These are phyloP conservation scores for Caulochytrium protostelioides DNA, from an alignment of 371 early-diverging fungal genomes.

Conservation along the genomic window DNA sequence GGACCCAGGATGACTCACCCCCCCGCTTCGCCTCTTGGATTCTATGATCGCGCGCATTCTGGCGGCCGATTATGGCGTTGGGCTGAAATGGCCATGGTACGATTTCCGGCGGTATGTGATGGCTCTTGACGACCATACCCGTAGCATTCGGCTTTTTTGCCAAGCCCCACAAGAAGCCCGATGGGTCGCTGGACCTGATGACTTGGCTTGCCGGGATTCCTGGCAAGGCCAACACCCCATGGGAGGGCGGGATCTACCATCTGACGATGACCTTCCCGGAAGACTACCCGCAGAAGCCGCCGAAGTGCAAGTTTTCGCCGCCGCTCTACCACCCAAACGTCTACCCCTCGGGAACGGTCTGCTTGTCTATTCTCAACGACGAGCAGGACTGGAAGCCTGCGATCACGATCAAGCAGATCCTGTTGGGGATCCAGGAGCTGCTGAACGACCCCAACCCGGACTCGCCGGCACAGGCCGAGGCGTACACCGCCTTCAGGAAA, in stretches of 20 bases:
- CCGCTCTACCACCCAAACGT: constrained; percentile 98
- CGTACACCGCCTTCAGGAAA: constrained; percentile 63
- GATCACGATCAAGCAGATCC: constrained; percentile 89
- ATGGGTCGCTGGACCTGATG: constrained; percentile 64
- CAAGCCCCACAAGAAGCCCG: constrained; percentile 54
- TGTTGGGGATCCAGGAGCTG: constrained; percentile 57
- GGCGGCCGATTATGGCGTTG: too few relatives aligned
- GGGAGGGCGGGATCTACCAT: constrained; percentile 92
- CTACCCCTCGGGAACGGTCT: constrained; percentile 96
- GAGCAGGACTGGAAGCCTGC: constrained; percentile 96
- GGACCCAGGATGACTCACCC: too few relatives aligned
- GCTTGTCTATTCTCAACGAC: constrained; percentile 92
- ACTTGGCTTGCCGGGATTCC: constrained; percentile 89
- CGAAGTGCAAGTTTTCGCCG: constrained; percentile 71
- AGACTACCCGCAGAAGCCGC: constrained; percentile 55
- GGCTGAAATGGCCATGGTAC: too few relatives aligned
- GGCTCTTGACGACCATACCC: not conserved
- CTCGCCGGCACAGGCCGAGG: constrained; percentile 90
- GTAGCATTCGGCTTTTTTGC: constrained; percentile 32
- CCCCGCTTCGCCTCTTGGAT: too few relatives aligned
- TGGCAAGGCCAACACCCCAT: constrained; percentile 57
- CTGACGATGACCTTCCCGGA: constrained; percentile 60
- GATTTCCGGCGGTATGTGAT: not conserved
- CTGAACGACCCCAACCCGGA: constrained; percentile 89
- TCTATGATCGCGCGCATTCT: too few relatives aligned